Conservation (phyloP, 2,329 filamentous ascomycete genomes). For the Calonectria multiphialidica region DNA sequence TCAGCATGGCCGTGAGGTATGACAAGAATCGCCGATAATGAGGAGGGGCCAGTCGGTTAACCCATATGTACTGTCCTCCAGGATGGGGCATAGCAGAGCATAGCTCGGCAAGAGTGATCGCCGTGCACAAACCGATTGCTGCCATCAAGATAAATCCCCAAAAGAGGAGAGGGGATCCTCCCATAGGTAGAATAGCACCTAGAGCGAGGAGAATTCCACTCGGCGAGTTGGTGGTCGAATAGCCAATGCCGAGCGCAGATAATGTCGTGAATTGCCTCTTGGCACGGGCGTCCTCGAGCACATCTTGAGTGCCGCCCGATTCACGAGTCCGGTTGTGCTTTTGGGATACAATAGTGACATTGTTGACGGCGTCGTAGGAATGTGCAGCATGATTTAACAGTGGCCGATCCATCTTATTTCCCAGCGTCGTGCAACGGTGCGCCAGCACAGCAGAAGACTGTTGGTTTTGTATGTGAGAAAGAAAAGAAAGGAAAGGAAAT, state of each 20-base stretch:
- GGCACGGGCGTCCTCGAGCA: too few species aligned
- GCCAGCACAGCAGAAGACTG: too few species aligned
- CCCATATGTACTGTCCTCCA: slow-evolving; percentile 46
- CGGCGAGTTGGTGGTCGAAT: slow-evolving; percentile 41
- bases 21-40: slow-evolving; percentile 33
- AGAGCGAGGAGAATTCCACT: slow-evolving; percentile 37
- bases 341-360: too few species aligned
- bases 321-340: too few species aligned
- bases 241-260: slow-evolving; percentile 43
- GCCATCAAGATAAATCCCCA: slow-evolving; percentile 43
- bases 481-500: too few species aligned
- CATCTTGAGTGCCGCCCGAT: too few species aligned
- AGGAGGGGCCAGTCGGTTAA: slow-evolving; percentile 34
- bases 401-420: too few species aligned
- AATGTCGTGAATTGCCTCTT: slow-evolving; percentile 48
- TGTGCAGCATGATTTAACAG: too few species aligned
- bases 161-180: slow-evolving; percentile 40
- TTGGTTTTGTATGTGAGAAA: too few species aligned
- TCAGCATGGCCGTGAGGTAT: slow-evolving; percentile 39
- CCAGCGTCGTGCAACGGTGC: too few species aligned
- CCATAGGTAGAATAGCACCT: slow-evolving; percentile 35
- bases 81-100: slow-evolving; percentile 44
- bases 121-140: slow-evolving; percentile 38
- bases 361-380: too few species aligned
- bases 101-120: slow-evolving; percentile 42